Conservation (phyloP, 148 eudicot genomes). For the Camellia japonica region DNA sequence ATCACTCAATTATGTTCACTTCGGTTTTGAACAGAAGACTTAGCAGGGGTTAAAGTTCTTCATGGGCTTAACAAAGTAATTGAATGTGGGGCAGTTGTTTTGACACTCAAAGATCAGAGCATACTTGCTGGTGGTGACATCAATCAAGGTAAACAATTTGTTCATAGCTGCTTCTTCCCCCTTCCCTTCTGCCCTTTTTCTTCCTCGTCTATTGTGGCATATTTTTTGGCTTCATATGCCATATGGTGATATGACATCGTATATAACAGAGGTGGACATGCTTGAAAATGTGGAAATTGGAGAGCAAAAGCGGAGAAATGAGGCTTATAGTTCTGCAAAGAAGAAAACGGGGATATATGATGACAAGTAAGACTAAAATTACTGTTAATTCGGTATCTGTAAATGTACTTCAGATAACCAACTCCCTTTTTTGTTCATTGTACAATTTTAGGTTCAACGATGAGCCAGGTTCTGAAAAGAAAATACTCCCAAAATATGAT, state of each 20-base stretch:
- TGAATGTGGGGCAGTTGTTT: constrained; percentile 96
- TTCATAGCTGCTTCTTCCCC: neutral
- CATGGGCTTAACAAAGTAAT: constrained; percentile 95
- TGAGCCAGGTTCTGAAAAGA: constrained; percentile 63
- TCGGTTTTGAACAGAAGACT: constrained; percentile 38
- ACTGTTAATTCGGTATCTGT: neutral
- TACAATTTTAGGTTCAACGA: constrained; percentile 66
- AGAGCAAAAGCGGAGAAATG: constrained; percentile 88
- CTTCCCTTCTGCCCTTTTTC: constrained; percentile 3
- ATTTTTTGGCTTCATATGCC: constrained; percentile 31
- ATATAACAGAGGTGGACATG: constrained; percentile 74
- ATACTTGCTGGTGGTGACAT: constrained; percentile 89
- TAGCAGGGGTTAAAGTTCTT: constrained; percentile 90
- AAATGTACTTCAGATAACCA: constrained; percentile 1
- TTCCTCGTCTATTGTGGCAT: constrained; percentile 14
- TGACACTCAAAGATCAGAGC: constrained; percentile 94
- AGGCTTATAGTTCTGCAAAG: constrained; percentile 91
- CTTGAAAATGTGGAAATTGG: constrained; percentile 98
- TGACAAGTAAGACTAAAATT: constrained; percentile 61
- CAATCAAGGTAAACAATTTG: constrained; percentile 56
- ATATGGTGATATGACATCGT: constrained; percentile 37
- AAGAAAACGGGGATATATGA: constrained; percentile 64
- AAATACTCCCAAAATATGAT: constrained; percentile 93
- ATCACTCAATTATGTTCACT: neutral
- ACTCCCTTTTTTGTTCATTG: constrained; percentile 8